Base-by-base conservation (phyloP, 2,329 filamentous ascomycete genomes). In the Scytalidium sp. region DNA sequence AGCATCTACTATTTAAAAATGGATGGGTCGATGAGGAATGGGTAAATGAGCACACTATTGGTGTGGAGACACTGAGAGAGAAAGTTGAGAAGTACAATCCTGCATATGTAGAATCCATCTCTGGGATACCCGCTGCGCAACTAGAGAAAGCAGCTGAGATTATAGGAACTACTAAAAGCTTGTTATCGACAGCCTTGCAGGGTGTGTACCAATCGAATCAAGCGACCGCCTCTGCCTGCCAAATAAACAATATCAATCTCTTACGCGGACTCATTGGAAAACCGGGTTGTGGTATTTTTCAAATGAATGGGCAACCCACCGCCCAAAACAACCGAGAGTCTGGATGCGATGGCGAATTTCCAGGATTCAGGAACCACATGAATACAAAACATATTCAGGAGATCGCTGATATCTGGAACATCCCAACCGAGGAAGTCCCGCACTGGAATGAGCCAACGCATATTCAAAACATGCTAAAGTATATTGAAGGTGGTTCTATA, bases 141-240 rank as follows among this genome's bases (percentile, higher is more conserved):
- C 56, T 70, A 2, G 46, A 64, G 46, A 51, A 66, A 32, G 64
- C 67, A 5, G 67, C 66, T 1, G 45, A 55, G 19, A 65, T 70
- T 39, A 57, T 70, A 3, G 66, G 67, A 7, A 67, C 59, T 5
- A 54, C 63, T 0, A 53, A 50, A 10, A 64, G 55, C 19, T 57
- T 71, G 2, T 53, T 70, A 8, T 71, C 68, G 2, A 70, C 68
- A 3, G 66, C 65, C 1, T 52, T 71, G 1, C 68, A 70, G 51
- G 68, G 68, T 3, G 68, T 71, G 4, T 71, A 71, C 47, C 68
- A 70, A 52, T 69, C 67, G 1, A 67, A 70, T 56, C 68, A 70
- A 50, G 66, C 66, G n/a, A 70, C 68, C 3, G 67, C 68, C 2
- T 62, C 59, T 46, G 67, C 68, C 1, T 70, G 67, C 51, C 66